phyloP scores from a whole-genome alignment of 371 early-diverging fungal species.

The Enteropsectra breve region DNA sequence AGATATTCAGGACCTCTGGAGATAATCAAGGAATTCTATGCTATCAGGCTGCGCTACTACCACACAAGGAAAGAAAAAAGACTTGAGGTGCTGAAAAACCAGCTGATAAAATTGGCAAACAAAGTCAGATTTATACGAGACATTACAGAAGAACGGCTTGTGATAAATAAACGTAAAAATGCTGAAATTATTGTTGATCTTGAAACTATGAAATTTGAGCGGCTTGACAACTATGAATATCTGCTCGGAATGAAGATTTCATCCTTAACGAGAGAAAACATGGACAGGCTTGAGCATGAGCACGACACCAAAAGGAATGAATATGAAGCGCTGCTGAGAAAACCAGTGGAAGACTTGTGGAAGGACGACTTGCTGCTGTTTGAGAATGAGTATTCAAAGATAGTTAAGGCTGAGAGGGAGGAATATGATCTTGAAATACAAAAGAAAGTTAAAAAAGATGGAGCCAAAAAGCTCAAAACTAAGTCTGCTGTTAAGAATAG shows the following conservation, averaged over 20 bases:
- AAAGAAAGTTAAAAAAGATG: constrained; percentile 9
- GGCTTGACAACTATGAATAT: constrained; percentile 73
- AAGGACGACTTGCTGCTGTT: constrained; percentile 66
- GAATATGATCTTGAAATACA: constrained; percentile 28
- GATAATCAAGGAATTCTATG: constrained; percentile 81
- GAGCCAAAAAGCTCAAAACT: background rate
- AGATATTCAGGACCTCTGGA: constrained; percentile 71
- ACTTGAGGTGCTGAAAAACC: constrained; percentile 66
- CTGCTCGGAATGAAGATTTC: constrained; percentile 80
- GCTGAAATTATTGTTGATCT: constrained; percentile 71
- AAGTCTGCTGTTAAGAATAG: background rate
- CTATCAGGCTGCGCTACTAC: constrained; percentile 74
- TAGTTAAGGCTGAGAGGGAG: constrained; percentile 30
- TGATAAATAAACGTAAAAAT: constrained; percentile 75
- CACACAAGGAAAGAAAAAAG: constrained; percentile 76
- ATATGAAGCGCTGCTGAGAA: constrained; percentile 65
- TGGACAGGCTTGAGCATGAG: constrained; percentile 70
- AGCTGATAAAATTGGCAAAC: constrained; percentile 72
- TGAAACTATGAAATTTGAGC: constrained; percentile 65
- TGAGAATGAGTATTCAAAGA: constrained; percentile 26
- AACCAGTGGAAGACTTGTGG: constrained; percentile 76
- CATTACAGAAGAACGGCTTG: constrained; percentile 72
- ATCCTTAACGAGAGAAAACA: constrained; percentile 78
- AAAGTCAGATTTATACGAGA: constrained; percentile 80
- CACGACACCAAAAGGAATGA: constrained; percentile 65